Base-by-base conservation (phyloP, 352 stramenopile species). In the Globisporangium nodosum region DNA sequence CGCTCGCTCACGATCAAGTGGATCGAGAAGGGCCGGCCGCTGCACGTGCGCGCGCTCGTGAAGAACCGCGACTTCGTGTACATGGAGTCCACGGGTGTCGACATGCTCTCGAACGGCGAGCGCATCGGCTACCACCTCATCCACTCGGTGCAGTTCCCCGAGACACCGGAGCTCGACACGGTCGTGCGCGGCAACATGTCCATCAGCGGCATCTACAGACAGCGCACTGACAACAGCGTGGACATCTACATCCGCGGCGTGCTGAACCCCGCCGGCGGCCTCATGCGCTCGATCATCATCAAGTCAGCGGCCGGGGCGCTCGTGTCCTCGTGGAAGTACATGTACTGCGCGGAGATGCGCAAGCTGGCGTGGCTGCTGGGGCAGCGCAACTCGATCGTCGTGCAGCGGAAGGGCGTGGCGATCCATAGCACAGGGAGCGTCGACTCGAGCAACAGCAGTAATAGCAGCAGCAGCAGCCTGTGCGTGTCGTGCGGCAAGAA, bases 1-100 rank as follows among this genome's bases (percentile, higher is more conserved):
- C 68, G 70, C 15, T 70, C 66, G 21, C 51, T 85, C 20, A 59
- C 65, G 1, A 55, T 90, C 47, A 84, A 84, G 40, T 88, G 79
- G 79, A 70, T 65, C 40, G 73, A 86, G 35, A 88, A 88, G 54
- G 64, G 52, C 54, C 31, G 73, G 60, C 40, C 73, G 45, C 33
- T 73, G 58, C 47, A 70, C 53, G 21, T 80, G 58, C 56, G 71
- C 56, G 35, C 66, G 52, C 45, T 87, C 6, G 62, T 85, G n/a
- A 77, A 77, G 49, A 73, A 81, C 52, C 76, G 79, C 16, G 79
- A 89, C 65, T 74, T 76, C 47, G 79, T 85, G 49, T 85, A 76
- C 52, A 58, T 89, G 49, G 74, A 89, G 58, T 76, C 74, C 5
- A 82, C 67, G 3, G 79, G 79, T 0, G 71, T 82, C 43, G 60